Base-by-base conservation (phyloP, 805 yeast species). In the Kodamaea kakaduensis region DNA sequence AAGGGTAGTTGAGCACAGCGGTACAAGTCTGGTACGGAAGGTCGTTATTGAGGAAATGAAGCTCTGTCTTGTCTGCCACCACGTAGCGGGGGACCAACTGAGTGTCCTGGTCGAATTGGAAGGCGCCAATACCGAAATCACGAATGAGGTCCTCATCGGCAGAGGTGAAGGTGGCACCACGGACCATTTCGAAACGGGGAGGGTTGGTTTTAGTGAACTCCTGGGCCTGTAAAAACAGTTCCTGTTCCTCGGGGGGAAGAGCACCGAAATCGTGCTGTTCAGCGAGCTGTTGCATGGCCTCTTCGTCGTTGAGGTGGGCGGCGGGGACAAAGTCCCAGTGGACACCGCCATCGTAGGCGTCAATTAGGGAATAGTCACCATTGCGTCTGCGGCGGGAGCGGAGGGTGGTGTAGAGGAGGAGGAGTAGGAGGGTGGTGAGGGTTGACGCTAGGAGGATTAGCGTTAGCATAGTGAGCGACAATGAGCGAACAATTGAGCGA, bases 201-300 rank as follows among this genome's bases (percentile, higher is more conserved):
- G 69, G 68, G 33, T 58, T 43, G 0, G 33, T 39, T 19, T 45
- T 43, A 34, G 57, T 43, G 37, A 59, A 67, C 44, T 61, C 62
- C 38, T 64, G 61, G 3, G 61, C 69, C 36, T 43, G 49, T n/a
- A 56, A 35, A 39, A 57, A 66, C 9, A 61, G 50, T 5, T 48
- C 34, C 45, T 64, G 71, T 34, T 67, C 72, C 38, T 66, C 71
- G 4, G 71, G 71, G 1, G 68, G 56, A 9, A 67, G 48, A 12
- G 44, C 41, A 4, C 58, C 50, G 43, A 57, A 64, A 35, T 63
- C 67, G 41, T 47, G 64, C 27, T 61, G 64, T 10, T 63, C 61
- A 4, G 65, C 61, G 33, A 67, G 51, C 10, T 52, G 57, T 12
- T 35, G 37, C 22, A 67, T 50, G 4, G 62, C 36, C 37, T 64